These are phyloP conservation scores for Microdochium paspali DNA, from an alignment of 2,329 filamentous ascomycete species.

Conservation along the genomic window DNA sequence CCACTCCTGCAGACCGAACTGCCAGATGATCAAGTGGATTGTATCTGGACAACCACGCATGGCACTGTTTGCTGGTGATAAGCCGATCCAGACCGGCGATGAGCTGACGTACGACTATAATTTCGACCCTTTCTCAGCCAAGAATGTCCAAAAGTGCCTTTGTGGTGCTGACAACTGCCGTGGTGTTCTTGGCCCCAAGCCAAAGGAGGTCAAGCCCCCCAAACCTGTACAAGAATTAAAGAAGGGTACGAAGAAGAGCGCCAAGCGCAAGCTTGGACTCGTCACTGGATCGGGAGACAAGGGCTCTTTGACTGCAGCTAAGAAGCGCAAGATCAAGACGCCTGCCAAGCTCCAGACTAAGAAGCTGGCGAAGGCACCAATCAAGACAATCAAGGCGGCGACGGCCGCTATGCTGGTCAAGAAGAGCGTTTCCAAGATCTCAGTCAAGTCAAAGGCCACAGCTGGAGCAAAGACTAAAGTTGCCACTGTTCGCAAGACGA, in stretches of 20 bases:
- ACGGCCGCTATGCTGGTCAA: constrained; percentile 24
- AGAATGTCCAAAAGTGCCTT: constrained; percentile 58
- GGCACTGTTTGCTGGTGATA: constrained; percentile 88
- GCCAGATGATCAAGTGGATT: constrained; percentile 96
- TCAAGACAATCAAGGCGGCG: background rate
- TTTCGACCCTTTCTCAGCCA: constrained; percentile 59
- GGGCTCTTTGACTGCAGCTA: constrained; percentile 17
- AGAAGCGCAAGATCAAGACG: constrained; percentile 38
- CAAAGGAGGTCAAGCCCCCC: constrained; percentile 41
- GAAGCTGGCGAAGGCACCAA: constrained; percentile 18
- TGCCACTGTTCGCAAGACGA: constrained; percentile 4
- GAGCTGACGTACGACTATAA: constrained; percentile 93
- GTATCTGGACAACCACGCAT: constrained; percentile 90
- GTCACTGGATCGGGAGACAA: constrained; percentile 28
- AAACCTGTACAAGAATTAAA: constrained; percentile 33
- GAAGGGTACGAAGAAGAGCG: constrained; percentile 22
- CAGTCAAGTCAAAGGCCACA: constrained; percentile 23
- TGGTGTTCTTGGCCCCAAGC: constrained; percentile 53
- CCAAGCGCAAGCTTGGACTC: constrained; percentile 49
- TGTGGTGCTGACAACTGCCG: constrained; percentile 56
- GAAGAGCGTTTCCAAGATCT: constrained; percentile 27
- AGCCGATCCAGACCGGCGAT: constrained; percentile 86
- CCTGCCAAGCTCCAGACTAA: constrained; percentile 18
- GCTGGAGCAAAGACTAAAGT: constrained; percentile 10
- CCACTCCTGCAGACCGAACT: constrained; percentile 94